Percentiles rank a stretch among this genome's conserved stretches.
phyloP scores from a whole-genome alignment of 2,329 filamentous ascomycete species.

The Exophiala sp. region DNA sequence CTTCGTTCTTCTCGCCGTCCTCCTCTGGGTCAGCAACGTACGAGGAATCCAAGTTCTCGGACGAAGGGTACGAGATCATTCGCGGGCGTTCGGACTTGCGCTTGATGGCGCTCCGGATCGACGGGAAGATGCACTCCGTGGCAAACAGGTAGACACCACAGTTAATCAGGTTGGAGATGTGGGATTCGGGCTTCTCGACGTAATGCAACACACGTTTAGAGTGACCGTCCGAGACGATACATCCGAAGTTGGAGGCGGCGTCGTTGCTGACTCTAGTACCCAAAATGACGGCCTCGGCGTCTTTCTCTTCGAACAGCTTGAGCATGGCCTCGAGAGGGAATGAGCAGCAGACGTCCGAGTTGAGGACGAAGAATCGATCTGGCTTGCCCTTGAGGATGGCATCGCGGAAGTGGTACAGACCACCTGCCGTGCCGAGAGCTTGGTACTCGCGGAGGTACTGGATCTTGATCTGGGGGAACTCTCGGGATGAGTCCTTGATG shows the following conservation, averaged over 20 bases:
- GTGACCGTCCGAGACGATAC: constrained; percentile 91
- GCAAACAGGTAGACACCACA: constrained; percentile 98
- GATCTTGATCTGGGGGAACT: constrained; percentile 84
- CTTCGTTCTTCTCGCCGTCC: constrained; percentile 72
- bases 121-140: constrained; percentile 93
- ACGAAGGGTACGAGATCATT: constrained; percentile 90
- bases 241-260: constrained; percentile 92
- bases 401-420: constrained; percentile 98
- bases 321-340: constrained; percentile 97
- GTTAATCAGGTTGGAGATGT: constrained; percentile 98
- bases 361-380: constrained; percentile 93
- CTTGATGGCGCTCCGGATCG: constrained; percentile 92
- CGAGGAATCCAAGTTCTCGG: constrained; percentile 79
- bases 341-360: constrained; percentile 97
- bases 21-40: constrained; percentile 69
- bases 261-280: constrained; percentile 89
- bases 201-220: constrained; percentile 96
- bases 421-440: constrained; percentile 90
- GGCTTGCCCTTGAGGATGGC: constrained; percentile 94
- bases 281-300: constrained; percentile 93
- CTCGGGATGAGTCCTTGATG: constrained; percentile 82
- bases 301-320: constrained; percentile 86
- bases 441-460: constrained; percentile 98
- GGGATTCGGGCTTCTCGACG: constrained; percentile 96
- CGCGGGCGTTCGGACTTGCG: constrained; percentile 87